Evolutionary conservation across 108 stramenopile genomes (phyloP).

Genomic region (Cyclotella atomus): DNA sequence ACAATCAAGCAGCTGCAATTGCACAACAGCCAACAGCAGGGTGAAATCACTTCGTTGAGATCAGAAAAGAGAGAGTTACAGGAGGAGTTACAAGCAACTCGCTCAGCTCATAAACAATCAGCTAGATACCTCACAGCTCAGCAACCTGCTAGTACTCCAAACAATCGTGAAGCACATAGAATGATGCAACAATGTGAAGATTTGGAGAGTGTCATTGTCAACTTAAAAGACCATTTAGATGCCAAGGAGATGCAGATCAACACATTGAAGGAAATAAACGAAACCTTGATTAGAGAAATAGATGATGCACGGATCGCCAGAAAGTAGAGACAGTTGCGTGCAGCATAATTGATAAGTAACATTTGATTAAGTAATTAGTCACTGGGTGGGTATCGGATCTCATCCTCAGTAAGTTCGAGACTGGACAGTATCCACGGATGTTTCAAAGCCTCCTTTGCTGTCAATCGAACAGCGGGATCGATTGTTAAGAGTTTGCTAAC

Average conservation of each 20-base stretch:
- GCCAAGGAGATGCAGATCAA: slow-evolving; percentile 86
- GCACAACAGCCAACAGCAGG: slow-evolving; percentile 31
- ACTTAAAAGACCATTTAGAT: slow-evolving; percentile 75
- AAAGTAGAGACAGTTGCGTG: no score
- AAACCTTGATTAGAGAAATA: slow-evolving; percentile 60
- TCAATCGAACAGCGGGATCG: slow-evolving; percentile 76
- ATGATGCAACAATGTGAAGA: slow-evolving; percentile 61
- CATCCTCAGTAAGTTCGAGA: slow-evolving; percentile 72
- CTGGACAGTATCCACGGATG: slow-evolving; percentile 90
- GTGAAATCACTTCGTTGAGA: slow-evolving; percentile 17
- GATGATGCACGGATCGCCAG: no score
- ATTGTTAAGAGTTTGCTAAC: slow-evolving; percentile 77
- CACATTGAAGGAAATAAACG: slow-evolving; percentile 79
- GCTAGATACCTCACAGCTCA: slow-evolving; percentile 28
- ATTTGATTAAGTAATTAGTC: neutral
- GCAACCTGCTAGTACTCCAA: slow-evolving; percentile 7
- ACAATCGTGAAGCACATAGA: slow-evolving; percentile 26
- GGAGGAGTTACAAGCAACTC: slow-evolving; percentile 60
- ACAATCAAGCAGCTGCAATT: slow-evolving; percentile 58
- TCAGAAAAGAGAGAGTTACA: slow-evolving; percentile 57
- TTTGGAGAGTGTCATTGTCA: slow-evolving; percentile 71
- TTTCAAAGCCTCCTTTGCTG: slow-evolving; percentile 78
- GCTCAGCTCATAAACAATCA: slow-evolving; percentile 53
- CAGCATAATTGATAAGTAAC: neutral
- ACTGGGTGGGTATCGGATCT: slow-evolving; percentile 73